Evolutionary conservation across 257 asterid species (phyloP).

Genomic region (Misopates orontium): DNA sequence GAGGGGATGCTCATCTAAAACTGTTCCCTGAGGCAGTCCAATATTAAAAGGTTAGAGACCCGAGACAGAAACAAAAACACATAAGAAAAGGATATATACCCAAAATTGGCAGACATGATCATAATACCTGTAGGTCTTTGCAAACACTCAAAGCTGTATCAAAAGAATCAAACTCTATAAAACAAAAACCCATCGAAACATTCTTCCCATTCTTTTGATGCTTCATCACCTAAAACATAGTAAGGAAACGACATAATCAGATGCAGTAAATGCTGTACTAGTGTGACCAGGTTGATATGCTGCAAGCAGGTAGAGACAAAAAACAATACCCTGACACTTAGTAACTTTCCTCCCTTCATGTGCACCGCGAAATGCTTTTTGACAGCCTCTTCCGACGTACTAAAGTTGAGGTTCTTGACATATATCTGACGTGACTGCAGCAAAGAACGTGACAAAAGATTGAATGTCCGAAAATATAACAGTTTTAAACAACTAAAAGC

Average conservation of each 20-base stretch:
- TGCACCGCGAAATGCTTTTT: constrained; percentile 65
- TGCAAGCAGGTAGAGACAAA: constrained; percentile 20
- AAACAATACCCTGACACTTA: constrained; percentile 79
- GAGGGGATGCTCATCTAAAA: constrained; percentile 95
- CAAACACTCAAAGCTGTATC: constrained; percentile 76
- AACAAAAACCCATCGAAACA: constrained; percentile 94
- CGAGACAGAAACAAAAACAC: neutral
- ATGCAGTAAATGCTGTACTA: too few relatives aligned
- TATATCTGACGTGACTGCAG: constrained; percentile 84
- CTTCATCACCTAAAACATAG: constrained; percentile 71
- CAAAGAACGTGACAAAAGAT: constrained; percentile 19
- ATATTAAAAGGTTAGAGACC: constrained; percentile 20
- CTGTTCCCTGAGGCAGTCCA: constrained; percentile 69
- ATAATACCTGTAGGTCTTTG: constrained; percentile 72
- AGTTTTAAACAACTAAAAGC: constrained; percentile 1
- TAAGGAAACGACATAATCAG: too few relatives aligned
- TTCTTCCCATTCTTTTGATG: constrained; percentile 84
- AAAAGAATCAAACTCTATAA: constrained; percentile 77
- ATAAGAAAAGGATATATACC: constrained; percentile 1
- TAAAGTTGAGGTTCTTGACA: constrained; percentile 91
- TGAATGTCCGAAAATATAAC: neutral
- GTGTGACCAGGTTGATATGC: constrained; percentile 2
- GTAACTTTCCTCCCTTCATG: constrained; percentile 73
- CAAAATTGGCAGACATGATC: neutral
- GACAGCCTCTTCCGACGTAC: constrained; percentile 75